phyloP scores from a whole-genome alignment of 495 filamentous ascomycete species.

The Aspergillus wentii region DNA sequence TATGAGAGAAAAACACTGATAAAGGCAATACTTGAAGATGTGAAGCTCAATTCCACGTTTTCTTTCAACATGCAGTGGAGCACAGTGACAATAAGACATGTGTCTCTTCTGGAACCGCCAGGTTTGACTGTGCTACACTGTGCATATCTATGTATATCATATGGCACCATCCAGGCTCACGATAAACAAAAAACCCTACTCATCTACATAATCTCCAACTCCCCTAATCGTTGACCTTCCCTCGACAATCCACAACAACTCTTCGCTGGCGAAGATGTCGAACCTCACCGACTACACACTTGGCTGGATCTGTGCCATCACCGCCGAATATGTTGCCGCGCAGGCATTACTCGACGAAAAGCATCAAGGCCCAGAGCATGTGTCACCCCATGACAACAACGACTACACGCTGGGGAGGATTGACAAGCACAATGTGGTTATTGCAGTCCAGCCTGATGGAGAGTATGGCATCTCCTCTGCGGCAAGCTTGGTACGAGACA shows the following conservation, averaged over 20 bases:
- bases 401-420: constrained; percentile 31
- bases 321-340: constrained; percentile 28
- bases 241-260: too few relatives aligned
- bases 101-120: too few relatives aligned
- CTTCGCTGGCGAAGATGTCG: too few relatives aligned
- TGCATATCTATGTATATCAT: too few relatives aligned
- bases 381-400: constrained; percentile 17
- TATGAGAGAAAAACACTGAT: too few relatives aligned
- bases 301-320: constrained; percentile 35
- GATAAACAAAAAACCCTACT: too few relatives aligned
- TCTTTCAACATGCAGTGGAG: background rate
- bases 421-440: constrained; percentile 27
- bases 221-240: too few relatives aligned
- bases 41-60: background rate
- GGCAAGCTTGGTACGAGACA: constrained; percentile 9
- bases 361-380: constrained; percentile 6
- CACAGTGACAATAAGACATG: too few relatives aligned
- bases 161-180: too few relatives aligned
- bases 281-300: constrained; percentile 15
- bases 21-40: constrained; percentile 1
- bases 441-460: constrained; percentile 23
- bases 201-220: too few relatives aligned
- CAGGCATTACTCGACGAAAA: constrained; percentile 26
- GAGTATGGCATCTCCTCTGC: constrained; percentile 10
- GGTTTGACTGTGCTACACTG: too few relatives aligned